Evolutionary conservation across 1,139 yeast species (phyloP).

Genomic region (Geotrichum bryndzae): DNA sequence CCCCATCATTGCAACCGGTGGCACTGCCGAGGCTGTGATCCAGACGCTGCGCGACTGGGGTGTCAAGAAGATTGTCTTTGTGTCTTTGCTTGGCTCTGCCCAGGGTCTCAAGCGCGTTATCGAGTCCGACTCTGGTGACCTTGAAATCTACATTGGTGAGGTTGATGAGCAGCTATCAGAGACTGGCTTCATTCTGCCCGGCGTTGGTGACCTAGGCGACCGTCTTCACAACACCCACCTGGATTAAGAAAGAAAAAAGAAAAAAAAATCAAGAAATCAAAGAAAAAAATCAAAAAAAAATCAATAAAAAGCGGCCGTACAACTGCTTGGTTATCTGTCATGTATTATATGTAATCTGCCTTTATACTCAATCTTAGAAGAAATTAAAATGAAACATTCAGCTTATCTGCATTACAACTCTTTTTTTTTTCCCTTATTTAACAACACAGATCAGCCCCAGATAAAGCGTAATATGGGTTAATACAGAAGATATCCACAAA

Average conservation of each 20-base stretch:
- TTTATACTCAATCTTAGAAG: not conserved
- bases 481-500: not conserved
- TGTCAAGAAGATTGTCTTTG: slow-evolving; percentile 31
- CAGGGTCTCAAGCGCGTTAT: slow-evolving; percentile 28
- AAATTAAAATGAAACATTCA: too few relatives aligned
- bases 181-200: slow-evolving; percentile 34
- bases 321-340: not conserved
- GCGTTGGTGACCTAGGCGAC: slow-evolving; percentile 38
- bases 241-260: not conserved
- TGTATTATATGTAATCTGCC: not conserved
- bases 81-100: slow-evolving; percentile 28
- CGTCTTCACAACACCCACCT: slow-evolving; percentile 23
- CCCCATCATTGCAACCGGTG: slow-evolving; percentile 38
- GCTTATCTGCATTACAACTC: too few relatives aligned
- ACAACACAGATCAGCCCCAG: too few relatives aligned
- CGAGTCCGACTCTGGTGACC: slow-evolving; percentile 23
- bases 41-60: slow-evolving; percentile 35
- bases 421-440: too few relatives aligned
- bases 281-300: too few relatives aligned
- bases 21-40: slow-evolving; percentile 35
- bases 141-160: slow-evolving; percentile 31
- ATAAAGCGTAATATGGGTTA: too few relatives aligned
- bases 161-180: slow-evolving; percentile 29
- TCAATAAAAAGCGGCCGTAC: too few relatives aligned
- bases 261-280: too few relatives aligned